Conservation (phyloP, 306 rosid genomes). For the Fragaria ananassa region DNA sequence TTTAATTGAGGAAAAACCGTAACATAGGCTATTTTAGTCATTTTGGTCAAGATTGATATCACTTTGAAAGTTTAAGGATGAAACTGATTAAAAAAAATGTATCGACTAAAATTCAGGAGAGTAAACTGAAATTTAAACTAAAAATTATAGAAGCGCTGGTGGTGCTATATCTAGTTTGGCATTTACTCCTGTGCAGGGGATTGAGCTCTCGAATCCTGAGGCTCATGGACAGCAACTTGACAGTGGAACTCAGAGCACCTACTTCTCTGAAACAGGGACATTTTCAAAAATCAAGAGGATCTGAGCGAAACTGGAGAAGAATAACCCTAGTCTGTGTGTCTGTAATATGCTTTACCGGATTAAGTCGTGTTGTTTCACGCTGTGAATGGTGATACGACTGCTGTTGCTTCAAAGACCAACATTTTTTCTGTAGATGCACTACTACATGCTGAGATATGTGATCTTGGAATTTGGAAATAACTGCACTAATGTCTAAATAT, state of each 20-base stretch:
- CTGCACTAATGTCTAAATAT: background rate
- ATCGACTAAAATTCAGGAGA: too few relatives aligned
- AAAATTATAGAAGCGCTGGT: constrained; percentile 80
- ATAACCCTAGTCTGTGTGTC: background rate
- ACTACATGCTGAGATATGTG: background rate
- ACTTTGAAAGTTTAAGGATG: too few relatives aligned
- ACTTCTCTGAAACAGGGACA: constrained; percentile 92
- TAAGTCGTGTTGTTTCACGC: too few relatives aligned
- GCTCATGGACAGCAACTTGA: constrained; percentile 95
- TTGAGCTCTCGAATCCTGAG: constrained; percentile 91
- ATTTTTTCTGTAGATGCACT: background rate
- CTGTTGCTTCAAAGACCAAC: background rate
- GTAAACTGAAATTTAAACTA: too few relatives aligned
- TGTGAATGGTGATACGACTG: background rate
- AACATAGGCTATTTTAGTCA: too few relatives aligned
- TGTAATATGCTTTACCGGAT: background rate
- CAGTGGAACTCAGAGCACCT: constrained; percentile 89
- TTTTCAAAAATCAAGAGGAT: constrained; percentile 85
- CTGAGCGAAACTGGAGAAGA: constrained; percentile 25
- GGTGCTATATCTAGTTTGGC: constrained; percentile 97
- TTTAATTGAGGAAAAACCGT: too few relatives aligned
- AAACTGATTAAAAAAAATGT: too few relatives aligned
- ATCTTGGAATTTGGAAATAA: background rate
- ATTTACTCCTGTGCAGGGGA: constrained; percentile 99
- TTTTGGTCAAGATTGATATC: too few relatives aligned